These are phyloP conservation scores for Besnoitia besnoiti DNA, from an alignment of 169 alveolate species.

Conservation along the genomic window DNA sequence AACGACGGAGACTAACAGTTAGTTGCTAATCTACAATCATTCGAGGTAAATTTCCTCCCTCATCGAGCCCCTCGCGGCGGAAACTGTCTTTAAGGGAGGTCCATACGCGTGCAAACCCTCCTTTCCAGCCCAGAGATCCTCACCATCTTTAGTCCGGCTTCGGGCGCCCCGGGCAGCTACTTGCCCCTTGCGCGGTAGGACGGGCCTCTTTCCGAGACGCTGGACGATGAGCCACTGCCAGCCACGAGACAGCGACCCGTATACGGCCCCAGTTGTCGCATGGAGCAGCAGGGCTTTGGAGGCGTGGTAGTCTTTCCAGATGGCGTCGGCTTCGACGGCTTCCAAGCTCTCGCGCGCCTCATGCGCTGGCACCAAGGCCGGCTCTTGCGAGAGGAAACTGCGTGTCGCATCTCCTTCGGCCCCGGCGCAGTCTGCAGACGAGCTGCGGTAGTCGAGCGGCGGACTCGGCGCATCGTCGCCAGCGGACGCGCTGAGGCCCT, in stretches of 20 bases:
- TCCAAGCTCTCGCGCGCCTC: not conserved
- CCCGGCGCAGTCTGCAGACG: not conserved
- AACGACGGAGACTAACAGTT: too few species aligned
- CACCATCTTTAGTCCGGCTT: not conserved
- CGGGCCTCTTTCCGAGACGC: not conserved
- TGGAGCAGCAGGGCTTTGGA: not conserved
- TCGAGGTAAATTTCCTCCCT: too few species aligned
- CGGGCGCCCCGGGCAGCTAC: too few species aligned
- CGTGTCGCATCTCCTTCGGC: not conserved
- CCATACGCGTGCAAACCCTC: too few species aligned
- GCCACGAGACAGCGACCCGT: constrained; percentile 1
- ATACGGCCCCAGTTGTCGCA: not conserved
- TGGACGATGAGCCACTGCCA: not conserved
- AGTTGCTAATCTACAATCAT: too few species aligned
- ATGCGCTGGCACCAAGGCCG: not conserved
- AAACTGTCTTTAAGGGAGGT: too few species aligned
- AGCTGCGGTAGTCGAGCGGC: not conserved
- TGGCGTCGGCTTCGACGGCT: not conserved
- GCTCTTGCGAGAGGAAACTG: not conserved
- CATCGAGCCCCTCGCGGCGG: too few species aligned
- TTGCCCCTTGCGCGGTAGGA: too few species aligned
- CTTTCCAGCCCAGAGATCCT: too few species aligned
- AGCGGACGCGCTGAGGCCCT: not conserved
- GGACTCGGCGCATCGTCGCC: not conserved
- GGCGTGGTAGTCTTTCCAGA: not conserved